phyloP scores from a whole-genome alignment of 768 basidiomycete species.

The Gyrodon lividus region DNA sequence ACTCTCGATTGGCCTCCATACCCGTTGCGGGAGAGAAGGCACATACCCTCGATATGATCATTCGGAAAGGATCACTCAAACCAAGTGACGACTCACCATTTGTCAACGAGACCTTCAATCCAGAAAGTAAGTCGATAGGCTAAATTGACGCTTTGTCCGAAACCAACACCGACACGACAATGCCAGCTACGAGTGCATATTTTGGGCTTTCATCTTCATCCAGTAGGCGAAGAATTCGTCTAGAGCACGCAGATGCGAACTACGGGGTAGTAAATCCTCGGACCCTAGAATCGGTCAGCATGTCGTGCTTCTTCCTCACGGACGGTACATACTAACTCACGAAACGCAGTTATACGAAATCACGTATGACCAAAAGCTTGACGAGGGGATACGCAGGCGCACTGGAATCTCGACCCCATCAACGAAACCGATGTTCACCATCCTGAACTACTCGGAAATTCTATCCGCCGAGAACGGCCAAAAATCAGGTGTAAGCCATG shows the following conservation, averaged over 20 bases:
- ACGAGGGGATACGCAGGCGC: constrained; percentile 40
- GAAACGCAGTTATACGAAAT: constrained; percentile 44
- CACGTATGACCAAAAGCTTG: constrained; percentile 50
- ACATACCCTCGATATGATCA: constrained; percentile 50
- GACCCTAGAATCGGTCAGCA: constrained; percentile 42
- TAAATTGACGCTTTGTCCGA: background rate
- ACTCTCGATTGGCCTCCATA: constrained; percentile 36
- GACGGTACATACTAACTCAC: background rate
- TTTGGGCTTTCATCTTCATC: constrained; percentile 38
- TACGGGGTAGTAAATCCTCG: constrained; percentile 53
- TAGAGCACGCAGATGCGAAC: constrained; percentile 50
- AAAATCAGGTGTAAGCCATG: background rate
- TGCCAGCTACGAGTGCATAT: constrained; percentile 40
- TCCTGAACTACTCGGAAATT: constrained; percentile 38
- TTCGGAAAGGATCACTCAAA: constrained; percentile 49
- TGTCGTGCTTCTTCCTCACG: background rate
- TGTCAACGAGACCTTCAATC: constrained; percentile 55
- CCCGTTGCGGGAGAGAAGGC: constrained; percentile 17
- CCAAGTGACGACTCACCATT: constrained; percentile 55
- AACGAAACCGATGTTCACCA: constrained; percentile 33
- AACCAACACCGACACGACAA: background rate
- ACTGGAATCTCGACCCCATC: constrained; percentile 14
- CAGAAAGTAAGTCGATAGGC: constrained; percentile 34
- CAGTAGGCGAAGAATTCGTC: constrained; percentile 34
- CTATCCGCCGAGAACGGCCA: constrained; percentile 28